Base-by-base conservation (phyloP, 2,329 filamentous ascomycete genomes). In the Ophiostoma montium region DNA sequence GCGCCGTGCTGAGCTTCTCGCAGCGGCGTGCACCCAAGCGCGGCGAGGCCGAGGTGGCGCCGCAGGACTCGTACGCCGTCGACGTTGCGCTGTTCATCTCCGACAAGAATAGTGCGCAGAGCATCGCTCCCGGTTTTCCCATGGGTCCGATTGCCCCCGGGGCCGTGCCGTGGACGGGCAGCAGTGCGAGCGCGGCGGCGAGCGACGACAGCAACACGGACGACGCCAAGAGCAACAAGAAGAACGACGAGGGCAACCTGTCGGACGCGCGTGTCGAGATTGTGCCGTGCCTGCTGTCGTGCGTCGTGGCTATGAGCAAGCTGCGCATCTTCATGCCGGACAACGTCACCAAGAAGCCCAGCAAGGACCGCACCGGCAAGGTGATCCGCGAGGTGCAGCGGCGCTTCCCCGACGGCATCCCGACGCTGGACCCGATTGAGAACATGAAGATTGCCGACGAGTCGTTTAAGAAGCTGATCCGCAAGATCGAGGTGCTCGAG, bases 401-500 rank as follows among this genome's bases (percentile, higher is more conserved):
- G 56, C 82, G 92, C 23, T 96, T 98, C 68, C 88, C 89, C 1
- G 92, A 98, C 60, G 92, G 92, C 3, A 70, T 98, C 50, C 84
- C 92, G 3, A 73, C 89, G 7, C 69, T 98, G 16, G 92, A 98
- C 59, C 92, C 92, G 0, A 82, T 98, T 35, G 89, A 96, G 64
- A 89, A 95, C 61, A 96, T 98, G 92, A 77, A 80, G 27, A 96
- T 98, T 59, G 82, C 74, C 4, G 92, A 96, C 59, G 88, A 95
- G 1, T 81, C 80, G 0, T 96, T 98, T 70, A 95, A 94, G 71
- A 87, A 88, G 62, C 76, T 95, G 4, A 75, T 96, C 50, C 70
- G 88, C 65, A 96, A 96, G 77, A 95, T 98, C 53, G 92, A 98
- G 66, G 86, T 96, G 11, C 76, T 98, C 2, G 92, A 98, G 66